Evolutionary conservation across 352 stramenopile genomes (phyloP), one percentile per base, ranked within the genome.

Genomic region (Globisporangium recalcitrans): DNA sequence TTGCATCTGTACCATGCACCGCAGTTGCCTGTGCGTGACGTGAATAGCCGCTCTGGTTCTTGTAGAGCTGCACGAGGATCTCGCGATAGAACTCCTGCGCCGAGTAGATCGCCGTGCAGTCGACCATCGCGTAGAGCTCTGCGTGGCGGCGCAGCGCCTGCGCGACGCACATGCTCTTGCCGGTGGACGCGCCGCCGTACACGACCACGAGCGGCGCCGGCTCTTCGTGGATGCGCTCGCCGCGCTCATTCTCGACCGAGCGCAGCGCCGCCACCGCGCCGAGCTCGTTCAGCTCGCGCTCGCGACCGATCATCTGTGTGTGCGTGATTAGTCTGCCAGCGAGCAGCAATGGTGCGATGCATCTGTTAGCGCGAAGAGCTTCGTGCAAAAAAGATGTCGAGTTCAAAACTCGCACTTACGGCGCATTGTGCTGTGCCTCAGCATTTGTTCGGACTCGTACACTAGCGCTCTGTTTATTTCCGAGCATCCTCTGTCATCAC

Each of bases 1-100:
- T 31, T 5, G 19, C 13, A 8, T n/a, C 16, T 26, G 10, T 5
- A 40, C 11, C 26, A 32, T 42, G 11, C 11, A 24, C 11, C 22
- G 47, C 47, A 1, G 46, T 10, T 19, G 8, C 26, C 44, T 22
- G 56, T 51, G 24, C 14, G 22, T n/a, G 29, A 32, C 11, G 21
- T 11, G 22, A 19, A 36, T 19, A 53, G 31, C n/a, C 13, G 27
- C 29, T 34, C 44, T 63, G 36, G 42, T 65, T 61, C n/a, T 68
- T 62, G 55, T 82, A 64, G 46, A 94, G 59, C 58, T 92, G 82
- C 1, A 73, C 75, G 22, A 94, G 64, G 46, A 85, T 74, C 56
- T 94, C 85, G 36, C 78, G 75, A 58, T 88, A 94, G 52, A 94
- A 75, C 58, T 87, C 78, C 56, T 80, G 76, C 54, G 74, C 74